These are phyloP conservation scores for Thelephora terrestris DNA, from an alignment of 1,284 basidiomycete genomes.

Conservation along the genomic window DNA sequence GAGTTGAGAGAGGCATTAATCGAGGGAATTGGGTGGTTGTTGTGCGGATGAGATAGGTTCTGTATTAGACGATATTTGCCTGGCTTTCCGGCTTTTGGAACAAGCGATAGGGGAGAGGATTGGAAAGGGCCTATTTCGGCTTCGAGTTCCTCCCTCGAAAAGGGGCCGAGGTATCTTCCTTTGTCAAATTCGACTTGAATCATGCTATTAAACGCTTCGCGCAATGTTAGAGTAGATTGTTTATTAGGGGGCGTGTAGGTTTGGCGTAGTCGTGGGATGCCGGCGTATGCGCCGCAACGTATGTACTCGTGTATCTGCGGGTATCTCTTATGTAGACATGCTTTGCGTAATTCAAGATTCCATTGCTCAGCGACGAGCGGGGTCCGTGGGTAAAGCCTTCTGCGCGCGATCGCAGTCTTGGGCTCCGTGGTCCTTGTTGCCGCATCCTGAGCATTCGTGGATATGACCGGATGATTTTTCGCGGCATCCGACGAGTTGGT, in stretches of 20 bases:
- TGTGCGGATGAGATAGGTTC: conserved; percentile 27
- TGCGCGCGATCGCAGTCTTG: conserved; percentile 10
- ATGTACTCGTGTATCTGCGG: too few relatives aligned
- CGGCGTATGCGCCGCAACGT: conserved; percentile 14
- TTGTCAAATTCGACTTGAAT: conserved; percentile 15
- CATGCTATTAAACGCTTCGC: conserved; percentile 9
- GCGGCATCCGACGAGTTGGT: conserved; percentile 8
- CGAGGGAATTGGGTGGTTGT: conserved; percentile 12
- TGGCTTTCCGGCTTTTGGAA: conserved; percentile 16
- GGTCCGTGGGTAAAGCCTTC: conserved; percentile 7
- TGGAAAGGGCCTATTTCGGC: conserved; percentile 28
- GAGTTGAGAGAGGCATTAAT: conserved; percentile 29
- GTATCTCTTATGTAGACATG: too few relatives aligned
- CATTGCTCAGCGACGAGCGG: conserved; percentile 13
- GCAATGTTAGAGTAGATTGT: conserved; percentile 5
- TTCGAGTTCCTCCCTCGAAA: too few relatives aligned
- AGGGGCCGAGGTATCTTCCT: conserved; percentile 22
- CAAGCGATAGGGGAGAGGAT: conserved; percentile 25
- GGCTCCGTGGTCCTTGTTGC: conserved; percentile 11
- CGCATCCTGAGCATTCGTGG: conserved; percentile 17
- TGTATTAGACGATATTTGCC: conserved; percentile 21
- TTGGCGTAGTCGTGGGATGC: conserved; percentile 12
- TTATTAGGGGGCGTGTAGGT: conserved; percentile 21
- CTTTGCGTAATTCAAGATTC: too few relatives aligned
- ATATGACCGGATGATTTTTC: neutral